phyloP scores from a whole-genome alignment of 306 rosid genomes.

The Clitoria ternatea region DNA sequence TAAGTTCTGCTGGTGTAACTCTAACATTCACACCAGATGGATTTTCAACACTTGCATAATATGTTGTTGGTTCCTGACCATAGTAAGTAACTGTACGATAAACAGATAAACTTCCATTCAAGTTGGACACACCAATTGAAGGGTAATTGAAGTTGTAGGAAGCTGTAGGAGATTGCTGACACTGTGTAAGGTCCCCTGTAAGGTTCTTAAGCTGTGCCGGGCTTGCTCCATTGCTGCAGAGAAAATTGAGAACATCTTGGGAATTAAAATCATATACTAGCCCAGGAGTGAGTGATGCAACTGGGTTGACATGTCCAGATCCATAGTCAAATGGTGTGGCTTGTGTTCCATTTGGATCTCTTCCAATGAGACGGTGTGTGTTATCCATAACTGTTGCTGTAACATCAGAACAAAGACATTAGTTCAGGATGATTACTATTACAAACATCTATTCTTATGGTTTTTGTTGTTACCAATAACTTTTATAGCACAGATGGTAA shows the following conservation, averaged over 20 bases:
- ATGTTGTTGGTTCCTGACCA: conserved; percentile 41
- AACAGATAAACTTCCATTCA: conserved; percentile 63
- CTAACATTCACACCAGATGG: conserved; percentile 48
- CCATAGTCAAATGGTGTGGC: conserved; percentile 61
- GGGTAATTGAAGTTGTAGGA: conserved; percentile 69
- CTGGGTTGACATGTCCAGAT: conserved; percentile 60
- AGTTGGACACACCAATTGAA: conserved; percentile 61
- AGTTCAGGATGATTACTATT: not conserved
- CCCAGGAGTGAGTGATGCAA: conserved; percentile 54
- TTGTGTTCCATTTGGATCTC: conserved; percentile 62
- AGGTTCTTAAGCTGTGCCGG: conserved; percentile 57
- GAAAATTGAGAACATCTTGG: conserved; percentile 53
- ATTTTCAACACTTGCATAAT: conserved; percentile 43
- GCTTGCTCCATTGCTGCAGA: conserved; percentile 55
- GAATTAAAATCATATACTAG: conserved; percentile 53
- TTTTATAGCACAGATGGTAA: no score
- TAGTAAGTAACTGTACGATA: conserved; percentile 51
- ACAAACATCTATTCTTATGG: not conserved
- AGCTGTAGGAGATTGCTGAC: conserved; percentile 39
- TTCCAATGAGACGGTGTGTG: conserved; percentile 34
- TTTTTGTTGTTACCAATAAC: not conserved
- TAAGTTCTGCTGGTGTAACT: conserved; percentile 37
- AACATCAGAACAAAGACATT: conserved; percentile 21
- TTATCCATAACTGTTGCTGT: conserved; percentile 52
- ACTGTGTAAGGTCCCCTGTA: conserved; percentile 34